Conservation (phyloP, 202 grass and related monocot genomes). For the Saccharum hybrid region DNA sequence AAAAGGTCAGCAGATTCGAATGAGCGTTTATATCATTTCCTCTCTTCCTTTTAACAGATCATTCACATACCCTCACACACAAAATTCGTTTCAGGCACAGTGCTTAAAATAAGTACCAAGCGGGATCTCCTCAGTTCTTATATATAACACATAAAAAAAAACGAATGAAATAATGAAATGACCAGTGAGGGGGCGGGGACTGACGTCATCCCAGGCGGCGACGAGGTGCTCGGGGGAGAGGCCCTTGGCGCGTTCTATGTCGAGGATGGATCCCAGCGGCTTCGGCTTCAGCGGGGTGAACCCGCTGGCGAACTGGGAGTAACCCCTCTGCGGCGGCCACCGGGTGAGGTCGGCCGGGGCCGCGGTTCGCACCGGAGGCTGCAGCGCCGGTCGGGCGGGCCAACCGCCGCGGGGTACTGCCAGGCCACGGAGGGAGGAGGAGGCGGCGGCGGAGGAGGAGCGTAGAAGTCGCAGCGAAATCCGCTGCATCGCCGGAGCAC, state of each 20-base stretch:
- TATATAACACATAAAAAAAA: neutral
- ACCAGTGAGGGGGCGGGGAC: constrained; percentile 17
- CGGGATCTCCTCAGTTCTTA: neutral
- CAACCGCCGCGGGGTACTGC: neutral
- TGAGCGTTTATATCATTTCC: neutral
- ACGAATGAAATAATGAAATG: neutral
- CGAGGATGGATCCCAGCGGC: constrained; percentile 69
- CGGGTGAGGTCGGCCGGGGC: constrained; percentile 33
- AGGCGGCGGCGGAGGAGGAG: constrained; percentile 15
- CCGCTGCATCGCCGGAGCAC: constrained; percentile 55
- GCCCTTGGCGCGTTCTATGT: constrained; percentile 72
- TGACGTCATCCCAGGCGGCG: constrained; percentile 84
- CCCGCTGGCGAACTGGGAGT: constrained; percentile 76
- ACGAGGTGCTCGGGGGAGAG: constrained; percentile 76
- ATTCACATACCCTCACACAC: neutral
- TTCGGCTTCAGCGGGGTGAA: constrained; percentile 75
- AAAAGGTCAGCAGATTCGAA: neutral
- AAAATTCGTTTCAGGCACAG: neutral
- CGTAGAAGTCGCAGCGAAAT: constrained; percentile 50
- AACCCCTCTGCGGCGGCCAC: constrained; percentile 48
- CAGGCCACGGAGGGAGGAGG: neutral
- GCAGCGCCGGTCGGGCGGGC: neutral
- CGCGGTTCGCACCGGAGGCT: neutral
- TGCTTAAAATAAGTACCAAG: neutral
- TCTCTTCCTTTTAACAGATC: neutral